phyloP scores from a whole-genome alignment of 192 early-diverging fungal genomes.

The Chytriomyces hyalinus region DNA sequence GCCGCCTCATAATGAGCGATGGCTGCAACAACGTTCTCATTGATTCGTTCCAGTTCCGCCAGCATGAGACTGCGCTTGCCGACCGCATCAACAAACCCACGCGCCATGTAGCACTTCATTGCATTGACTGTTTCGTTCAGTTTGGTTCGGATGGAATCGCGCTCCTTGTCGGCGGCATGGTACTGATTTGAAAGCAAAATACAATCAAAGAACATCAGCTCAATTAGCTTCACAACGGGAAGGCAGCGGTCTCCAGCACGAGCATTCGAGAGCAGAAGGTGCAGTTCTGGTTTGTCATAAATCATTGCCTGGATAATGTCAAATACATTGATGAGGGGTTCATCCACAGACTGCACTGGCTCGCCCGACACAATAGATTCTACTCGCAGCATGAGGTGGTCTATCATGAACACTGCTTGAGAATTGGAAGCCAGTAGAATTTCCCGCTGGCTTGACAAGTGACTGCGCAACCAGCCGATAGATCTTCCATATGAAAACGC shows the following conservation, averaged over 20 bases:
- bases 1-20: slow-evolving; percentile 48
- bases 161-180: slow-evolving; percentile 6
- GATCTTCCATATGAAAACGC: slow-evolving; percentile 13
- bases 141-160: background rate
- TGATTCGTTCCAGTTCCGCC: slow-evolving; percentile 19
- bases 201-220: slow-evolving; percentile 7
- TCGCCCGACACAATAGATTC: slow-evolving; percentile 18
- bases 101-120: background rate
- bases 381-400: background rate
- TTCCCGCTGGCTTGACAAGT: slow-evolving; percentile 2
- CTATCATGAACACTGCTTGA: background rate
- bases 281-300: slow-evolving; percentile 19
- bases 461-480: background rate
- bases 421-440: slow-evolving; percentile 9
- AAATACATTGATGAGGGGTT: background rate
- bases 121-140: background rate
- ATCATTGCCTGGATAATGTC: slow-evolving; percentile 1
- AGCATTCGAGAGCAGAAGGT: background rate
- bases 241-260: background rate
- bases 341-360: background rate
- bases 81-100: background rate
- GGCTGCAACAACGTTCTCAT: slow-evolving; percentile 31
- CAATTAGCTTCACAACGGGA: slow-evolving; percentile 8
- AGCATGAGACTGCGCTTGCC: slow-evolving; percentile 2
- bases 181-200: background rate